phyloP scores from a whole-genome alignment of 805 yeast genomes.

The Starmerella apis region DNA sequence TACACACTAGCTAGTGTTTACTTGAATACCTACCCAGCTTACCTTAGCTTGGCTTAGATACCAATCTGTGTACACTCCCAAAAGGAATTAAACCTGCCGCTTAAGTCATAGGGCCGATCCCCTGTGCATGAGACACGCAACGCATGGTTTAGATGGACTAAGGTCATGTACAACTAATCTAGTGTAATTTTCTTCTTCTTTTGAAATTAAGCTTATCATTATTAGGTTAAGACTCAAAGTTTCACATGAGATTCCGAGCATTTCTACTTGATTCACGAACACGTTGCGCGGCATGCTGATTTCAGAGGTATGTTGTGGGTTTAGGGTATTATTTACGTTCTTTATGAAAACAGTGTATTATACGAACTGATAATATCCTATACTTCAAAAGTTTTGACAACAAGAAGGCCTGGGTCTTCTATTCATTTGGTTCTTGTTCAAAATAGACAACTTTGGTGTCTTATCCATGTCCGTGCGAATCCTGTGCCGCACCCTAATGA shows the following conservation, averaged over 20 bases:
- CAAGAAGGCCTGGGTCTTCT: too few species aligned
- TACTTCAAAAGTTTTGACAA: too few species aligned
- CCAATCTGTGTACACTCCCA: conserved; percentile 2
- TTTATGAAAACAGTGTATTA: too few species aligned
- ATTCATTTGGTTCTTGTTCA: too few species aligned
- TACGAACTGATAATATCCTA: too few species aligned
- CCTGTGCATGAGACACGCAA: not conserved
- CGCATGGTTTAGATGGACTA: not conserved
- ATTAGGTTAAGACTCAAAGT: too few species aligned
- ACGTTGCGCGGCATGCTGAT: not conserved
- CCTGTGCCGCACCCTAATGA: not conserved
- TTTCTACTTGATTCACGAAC: not conserved
- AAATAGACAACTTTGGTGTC: too few species aligned
- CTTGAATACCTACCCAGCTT: conserved; percentile 1
- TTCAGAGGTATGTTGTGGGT: not conserved
- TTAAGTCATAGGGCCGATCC: not conserved
- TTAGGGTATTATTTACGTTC: not conserved
- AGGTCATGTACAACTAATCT: too few species aligned
- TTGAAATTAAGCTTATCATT: too few species aligned
- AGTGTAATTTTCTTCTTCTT: too few species aligned
- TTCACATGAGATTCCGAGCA: too few species aligned
- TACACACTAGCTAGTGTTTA: not conserved
- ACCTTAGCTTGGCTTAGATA: conserved; percentile 10
- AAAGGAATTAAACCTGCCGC: conserved; percentile 4
- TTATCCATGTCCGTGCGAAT: not conserved